A percentile compares a stretch with the other conserved stretches of the same genome.
Evolutionary conservation across 139 green algal species (phyloP).

Genomic region (Asterochloris erici): DNA sequence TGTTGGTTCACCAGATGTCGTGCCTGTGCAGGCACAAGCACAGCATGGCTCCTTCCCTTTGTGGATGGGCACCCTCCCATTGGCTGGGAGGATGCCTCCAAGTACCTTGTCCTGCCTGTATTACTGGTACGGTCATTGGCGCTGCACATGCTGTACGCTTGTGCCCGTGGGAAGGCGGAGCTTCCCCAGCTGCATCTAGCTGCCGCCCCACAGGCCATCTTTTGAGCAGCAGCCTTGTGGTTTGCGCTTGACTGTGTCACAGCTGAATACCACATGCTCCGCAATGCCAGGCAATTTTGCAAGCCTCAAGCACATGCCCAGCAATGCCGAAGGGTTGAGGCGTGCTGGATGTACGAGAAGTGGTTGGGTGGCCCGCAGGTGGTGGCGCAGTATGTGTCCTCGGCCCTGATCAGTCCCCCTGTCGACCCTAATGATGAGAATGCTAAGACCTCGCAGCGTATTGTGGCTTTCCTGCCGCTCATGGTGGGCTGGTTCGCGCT

Average conservation of each 20-base stretch:
- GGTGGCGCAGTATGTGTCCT: conserved; percentile 51
- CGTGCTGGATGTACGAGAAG: background rate
- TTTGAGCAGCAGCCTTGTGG: too few relatives aligned
- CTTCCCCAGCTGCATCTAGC: too few relatives aligned
- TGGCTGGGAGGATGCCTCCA: conserved; percentile 78
- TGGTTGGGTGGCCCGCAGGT: conserved; percentile 16
- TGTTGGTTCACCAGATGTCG: too few relatives aligned
- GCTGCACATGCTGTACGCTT: conserved; percentile 8
- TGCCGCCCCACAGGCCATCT: too few relatives aligned
- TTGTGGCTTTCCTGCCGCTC: conserved; percentile 66
- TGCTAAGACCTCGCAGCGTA: conserved; percentile 34
- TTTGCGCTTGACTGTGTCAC: too few relatives aligned
- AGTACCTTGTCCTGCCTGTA: conserved; percentile 92
- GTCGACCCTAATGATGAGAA: conserved; percentile 46
- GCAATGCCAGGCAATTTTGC: too few relatives aligned
- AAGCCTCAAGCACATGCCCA: too few relatives aligned
- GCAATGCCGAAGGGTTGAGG: too few relatives aligned
- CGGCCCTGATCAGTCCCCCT: conserved; percentile 47
- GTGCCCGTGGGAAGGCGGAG: too few relatives aligned
- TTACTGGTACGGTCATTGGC: conserved; percentile 47
- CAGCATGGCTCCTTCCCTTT: conserved; percentile 80
- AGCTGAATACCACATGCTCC: too few relatives aligned
- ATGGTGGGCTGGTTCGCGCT: conserved; percentile 90
- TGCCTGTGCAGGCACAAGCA: conserved; percentile 41
- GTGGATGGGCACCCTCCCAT: conserved; percentile 85